phyloP scores from a whole-genome alignment of 1,139 yeast genomes.

The Pichia sp. region DNA sequence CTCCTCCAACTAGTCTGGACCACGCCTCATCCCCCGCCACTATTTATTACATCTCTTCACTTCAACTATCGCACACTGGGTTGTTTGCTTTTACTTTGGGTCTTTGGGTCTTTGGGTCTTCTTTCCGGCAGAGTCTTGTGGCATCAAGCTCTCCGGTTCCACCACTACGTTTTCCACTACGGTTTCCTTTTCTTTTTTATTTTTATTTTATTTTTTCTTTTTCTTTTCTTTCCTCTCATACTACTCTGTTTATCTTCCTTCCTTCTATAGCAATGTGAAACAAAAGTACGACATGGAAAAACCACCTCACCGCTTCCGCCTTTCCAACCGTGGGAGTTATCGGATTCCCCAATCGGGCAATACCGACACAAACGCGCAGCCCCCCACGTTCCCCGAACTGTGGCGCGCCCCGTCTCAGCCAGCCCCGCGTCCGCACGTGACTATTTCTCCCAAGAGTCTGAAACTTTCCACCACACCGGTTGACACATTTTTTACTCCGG shows the following conservation, averaged over 20 bases:
- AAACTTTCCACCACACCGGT: neutral
- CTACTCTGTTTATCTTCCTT: neutral
- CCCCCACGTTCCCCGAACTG: neutral
- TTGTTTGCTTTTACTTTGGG: neutral
- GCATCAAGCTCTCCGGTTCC: neutral
- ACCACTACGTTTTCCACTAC: neutral
- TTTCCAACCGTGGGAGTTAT: neutral
- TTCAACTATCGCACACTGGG: neutral
- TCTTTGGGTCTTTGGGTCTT: neutral
- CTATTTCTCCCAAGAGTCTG: neutral
- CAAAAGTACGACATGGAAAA: neutral
- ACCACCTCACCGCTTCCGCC: neutral
- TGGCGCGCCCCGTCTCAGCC: neutral
- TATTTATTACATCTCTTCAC: neutral
- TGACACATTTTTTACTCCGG: neutral
- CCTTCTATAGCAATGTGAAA: neutral
- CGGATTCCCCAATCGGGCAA: neutral
- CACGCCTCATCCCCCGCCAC: too few species aligned
- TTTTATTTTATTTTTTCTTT: neutral
- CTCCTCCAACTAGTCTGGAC: constrained; percentile 2
- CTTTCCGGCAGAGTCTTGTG: neutral
- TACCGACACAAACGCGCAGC: neutral
- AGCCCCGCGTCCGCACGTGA: neutral
- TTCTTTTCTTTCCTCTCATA: neutral
- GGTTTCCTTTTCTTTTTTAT: too few species aligned